Evolutionary conservation across 2,329 filamentous ascomycete species (phyloP).

Genomic region (Neofusicoccum cordaticola): DNA sequence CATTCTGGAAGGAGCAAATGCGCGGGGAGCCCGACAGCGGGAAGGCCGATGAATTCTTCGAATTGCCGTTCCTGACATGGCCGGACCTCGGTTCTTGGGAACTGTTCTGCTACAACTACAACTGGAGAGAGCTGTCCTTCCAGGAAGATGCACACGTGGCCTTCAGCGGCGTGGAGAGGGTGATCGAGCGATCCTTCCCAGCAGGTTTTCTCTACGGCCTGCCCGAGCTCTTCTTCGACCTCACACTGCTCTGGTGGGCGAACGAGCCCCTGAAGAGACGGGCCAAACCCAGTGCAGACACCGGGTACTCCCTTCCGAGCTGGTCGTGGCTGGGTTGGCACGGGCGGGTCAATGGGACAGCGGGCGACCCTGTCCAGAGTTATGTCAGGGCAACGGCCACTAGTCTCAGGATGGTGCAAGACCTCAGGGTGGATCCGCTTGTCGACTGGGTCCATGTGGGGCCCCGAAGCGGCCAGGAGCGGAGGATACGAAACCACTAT

Average conservation of each 20-base stretch:
- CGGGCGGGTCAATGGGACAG: not conserved
- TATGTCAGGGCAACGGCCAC: no score
- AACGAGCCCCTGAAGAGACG: not conserved
- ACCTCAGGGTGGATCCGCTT: not conserved
- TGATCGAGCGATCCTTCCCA: constrained; percentile 18
- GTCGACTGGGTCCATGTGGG: not conserved
- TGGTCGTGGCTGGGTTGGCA: constrained; percentile 14
- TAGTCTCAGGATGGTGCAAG: not conserved
- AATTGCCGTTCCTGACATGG: not conserved
- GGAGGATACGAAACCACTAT: not conserved
- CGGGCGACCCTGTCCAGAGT: not conserved
- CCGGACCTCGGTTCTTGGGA: not conserved
- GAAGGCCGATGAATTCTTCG: not conserved
- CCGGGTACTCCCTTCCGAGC: not conserved
- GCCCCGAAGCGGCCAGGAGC: not conserved
- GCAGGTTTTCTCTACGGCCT: constrained; percentile 24
- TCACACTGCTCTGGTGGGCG: constrained; percentile 23
- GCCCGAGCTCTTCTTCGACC: constrained; percentile 24
- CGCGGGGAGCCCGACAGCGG: not conserved
- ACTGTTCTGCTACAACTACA: not conserved
- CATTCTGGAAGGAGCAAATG: not conserved
- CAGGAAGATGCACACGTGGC: constrained; percentile 24
- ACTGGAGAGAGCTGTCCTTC: constrained; percentile 20
- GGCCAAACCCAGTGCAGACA: not conserved
- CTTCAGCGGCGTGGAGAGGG: constrained; percentile 21